A percentile compares a stretch with the other conserved stretches of the same genome.
Evolutionary conservation across 768 basidiomycete genomes (phyloP).

Genomic region (Russula griseocarnosa): DNA sequence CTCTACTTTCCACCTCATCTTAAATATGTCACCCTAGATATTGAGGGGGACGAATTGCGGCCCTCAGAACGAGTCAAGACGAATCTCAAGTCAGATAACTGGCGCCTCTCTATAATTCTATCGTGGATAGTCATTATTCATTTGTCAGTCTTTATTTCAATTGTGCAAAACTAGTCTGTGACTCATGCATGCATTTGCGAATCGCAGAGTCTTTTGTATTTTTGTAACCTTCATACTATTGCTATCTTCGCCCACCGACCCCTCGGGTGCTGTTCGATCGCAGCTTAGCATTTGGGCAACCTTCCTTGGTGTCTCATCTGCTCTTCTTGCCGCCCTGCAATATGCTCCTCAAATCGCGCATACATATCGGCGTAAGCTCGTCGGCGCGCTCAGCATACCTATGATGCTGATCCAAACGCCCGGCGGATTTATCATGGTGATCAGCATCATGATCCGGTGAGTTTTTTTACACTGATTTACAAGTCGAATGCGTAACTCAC

Average conservation of each 20-base stretch:
- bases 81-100: constrained; percentile 56
- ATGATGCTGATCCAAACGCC: constrained; percentile 97
- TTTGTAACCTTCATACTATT: constrained; percentile 64
- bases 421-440: constrained; percentile 81
- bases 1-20: constrained; percentile 84
- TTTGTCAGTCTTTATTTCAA: constrained; percentile 50
- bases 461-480: constrained; percentile 27
- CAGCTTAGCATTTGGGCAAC: constrained; percentile 66
- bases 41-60: constrained; percentile 42
- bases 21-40: constrained; percentile 56
- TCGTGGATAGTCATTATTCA: constrained; percentile 69
- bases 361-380: constrained; percentile 74
- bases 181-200: constrained; percentile 18
- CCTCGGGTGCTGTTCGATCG: constrained; percentile 38
- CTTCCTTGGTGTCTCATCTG: constrained; percentile 79
- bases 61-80: constrained; percentile 46
- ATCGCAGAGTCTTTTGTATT: constrained; percentile 48
- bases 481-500: background rate
- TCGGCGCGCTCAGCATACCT: constrained; percentile 89
- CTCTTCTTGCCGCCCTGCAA: constrained; percentile 74
- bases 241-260: constrained; percentile 40
- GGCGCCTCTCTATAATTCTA: constrained; percentile 73
- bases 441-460: constrained; percentile 69
- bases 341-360: constrained; percentile 83
- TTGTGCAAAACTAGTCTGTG: constrained; percentile 1